Conservation (phyloP, 495 filamentous ascomycete genomes). For the Penicillium tannophilum region DNA sequence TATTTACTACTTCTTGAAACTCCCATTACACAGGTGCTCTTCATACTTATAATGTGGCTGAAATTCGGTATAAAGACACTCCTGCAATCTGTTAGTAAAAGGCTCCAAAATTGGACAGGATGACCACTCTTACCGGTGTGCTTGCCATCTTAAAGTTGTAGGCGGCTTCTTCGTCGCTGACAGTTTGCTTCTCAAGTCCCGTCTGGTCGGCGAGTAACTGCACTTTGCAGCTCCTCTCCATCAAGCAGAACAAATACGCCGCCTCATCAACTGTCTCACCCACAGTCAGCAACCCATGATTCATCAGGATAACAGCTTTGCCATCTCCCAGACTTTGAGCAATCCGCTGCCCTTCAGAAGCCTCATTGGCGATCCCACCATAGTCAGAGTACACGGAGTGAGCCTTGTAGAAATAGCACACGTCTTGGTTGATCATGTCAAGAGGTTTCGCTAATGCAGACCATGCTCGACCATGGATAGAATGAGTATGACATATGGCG, state of each 20-base stretch:
- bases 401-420: slow-evolving; percentile 49
- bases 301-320: slow-evolving; percentile 51
- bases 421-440: slow-evolving; percentile 45
- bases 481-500: slow-evolving; percentile 35
- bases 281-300: slow-evolving; percentile 57
- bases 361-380: slow-evolving; percentile 54
- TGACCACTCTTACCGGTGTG: too few relatives aligned
- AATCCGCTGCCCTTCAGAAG: slow-evolving; percentile 53
- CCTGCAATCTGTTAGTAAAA: too few relatives aligned
- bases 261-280: slow-evolving; percentile 58
- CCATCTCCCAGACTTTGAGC: slow-evolving; percentile 49
- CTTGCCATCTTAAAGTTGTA: too few relatives aligned
- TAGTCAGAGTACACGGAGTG: slow-evolving; percentile 55
- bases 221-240: too few relatives aligned
- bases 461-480: slow-evolving; percentile 30
- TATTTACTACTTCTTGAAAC: too few relatives aligned
- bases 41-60: too few relatives aligned
- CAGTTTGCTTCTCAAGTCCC: too few relatives aligned
- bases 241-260: slow-evolving; percentile 25
- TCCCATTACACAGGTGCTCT: too few relatives aligned
- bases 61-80: too few relatives aligned
- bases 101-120: too few relatives aligned
- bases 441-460: slow-evolving; percentile 29
- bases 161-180: too few relatives aligned
- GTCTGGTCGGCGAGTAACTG: too few relatives aligned